Evolutionary conservation across 345 rosid species (phyloP).

Genomic region (Rubroshorea leprosula): DNA sequence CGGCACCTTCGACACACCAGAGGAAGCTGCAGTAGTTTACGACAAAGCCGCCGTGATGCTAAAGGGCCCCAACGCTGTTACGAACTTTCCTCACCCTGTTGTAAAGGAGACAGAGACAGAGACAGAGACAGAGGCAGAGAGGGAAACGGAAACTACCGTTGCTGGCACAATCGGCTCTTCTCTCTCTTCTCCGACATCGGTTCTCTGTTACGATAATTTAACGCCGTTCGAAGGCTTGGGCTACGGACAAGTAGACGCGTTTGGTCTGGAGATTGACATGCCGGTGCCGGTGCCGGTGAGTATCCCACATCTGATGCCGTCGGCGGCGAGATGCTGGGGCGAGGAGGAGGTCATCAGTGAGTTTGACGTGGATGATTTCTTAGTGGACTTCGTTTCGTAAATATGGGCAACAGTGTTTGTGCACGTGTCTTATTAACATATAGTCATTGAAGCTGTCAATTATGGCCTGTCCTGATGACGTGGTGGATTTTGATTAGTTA

Average conservation of each 20-base stretch:
- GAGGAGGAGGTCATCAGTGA: slow-evolving; percentile 15
- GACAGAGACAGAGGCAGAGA: neutral
- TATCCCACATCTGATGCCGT: slow-evolving; percentile 9
- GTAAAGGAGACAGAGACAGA: neutral
- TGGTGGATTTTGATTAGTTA: slow-evolving; percentile 2
- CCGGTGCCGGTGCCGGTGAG: slow-evolving; percentile 20
- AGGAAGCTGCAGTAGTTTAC: slow-evolving; percentile 84
- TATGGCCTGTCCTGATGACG: neutral
- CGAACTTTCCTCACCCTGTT: slow-evolving; percentile 46
- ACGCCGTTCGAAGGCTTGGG: slow-evolving; percentile 12
- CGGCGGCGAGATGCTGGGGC: slow-evolving; percentile 1
- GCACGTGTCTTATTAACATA: neutral
- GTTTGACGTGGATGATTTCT: slow-evolving; percentile 30
- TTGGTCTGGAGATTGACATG: slow-evolving; percentile 22
- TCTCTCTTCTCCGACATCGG: slow-evolving; percentile 35
- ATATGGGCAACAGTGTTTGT: neutral
- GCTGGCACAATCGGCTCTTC: neutral
- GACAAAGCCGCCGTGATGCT: slow-evolving; percentile 80
- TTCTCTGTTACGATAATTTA: slow-evolving; percentile 20
- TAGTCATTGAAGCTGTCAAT: neutral
- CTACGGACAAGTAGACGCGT: slow-evolving; percentile 20
- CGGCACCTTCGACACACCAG: slow-evolving; percentile 82
- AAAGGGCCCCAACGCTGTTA: slow-evolving; percentile 78
- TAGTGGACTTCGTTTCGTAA: slow-evolving; percentile 18
- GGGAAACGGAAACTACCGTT: neutral